These are phyloP conservation scores for Gnaphalium uliginosum DNA, from an alignment of 129 eudicot genomes.

Conservation along the genomic window DNA sequence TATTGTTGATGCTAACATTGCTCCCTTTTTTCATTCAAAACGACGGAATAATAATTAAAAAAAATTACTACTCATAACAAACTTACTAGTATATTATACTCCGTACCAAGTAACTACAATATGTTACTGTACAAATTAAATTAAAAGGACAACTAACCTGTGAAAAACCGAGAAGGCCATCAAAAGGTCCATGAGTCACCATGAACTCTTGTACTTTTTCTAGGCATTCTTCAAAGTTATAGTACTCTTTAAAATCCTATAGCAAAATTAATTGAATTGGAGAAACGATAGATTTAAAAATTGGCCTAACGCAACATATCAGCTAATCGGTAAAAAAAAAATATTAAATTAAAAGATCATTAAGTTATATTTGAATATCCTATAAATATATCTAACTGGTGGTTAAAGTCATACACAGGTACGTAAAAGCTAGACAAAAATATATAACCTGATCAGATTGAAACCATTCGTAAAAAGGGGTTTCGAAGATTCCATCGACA, in stretches of 20 bases:
- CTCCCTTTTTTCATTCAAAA: slow-evolving; percentile 34
- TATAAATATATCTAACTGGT: too few species aligned
- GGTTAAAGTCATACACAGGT: not conserved
- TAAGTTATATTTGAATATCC: too few species aligned
- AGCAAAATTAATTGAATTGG: not conserved
- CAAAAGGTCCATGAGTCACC: slow-evolving; percentile 51
- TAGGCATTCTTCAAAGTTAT: slow-evolving; percentile 47
- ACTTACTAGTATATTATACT: too few species aligned
- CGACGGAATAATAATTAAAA: not conserved
- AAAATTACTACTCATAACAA: too few species aligned
- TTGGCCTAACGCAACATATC: too few species aligned
- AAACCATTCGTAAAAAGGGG: slow-evolving; percentile 56
- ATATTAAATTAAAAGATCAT: too few species aligned
- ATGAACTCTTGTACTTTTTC: slow-evolving; percentile 37
- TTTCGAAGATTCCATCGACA: slow-evolving; percentile 37
- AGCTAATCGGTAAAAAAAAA: too few species aligned
- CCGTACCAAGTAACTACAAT: too few species aligned
- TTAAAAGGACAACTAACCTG: slow-evolving; percentile 30
- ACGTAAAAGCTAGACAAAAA: not conserved
- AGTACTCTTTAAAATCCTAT: slow-evolving; percentile 36
- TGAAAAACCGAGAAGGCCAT: slow-evolving; percentile 50
- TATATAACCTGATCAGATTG: slow-evolving; percentile 40
- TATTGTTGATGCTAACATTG: slow-evolving; percentile 36
- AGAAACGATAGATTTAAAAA: too few species aligned
- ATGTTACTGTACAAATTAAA: too few species aligned